Percentiles rank a stretch among this genome's conserved stretches.
These are phyloP conservation scores for Plectosphaerella cucumerina DNA, from an alignment of 2,329 filamentous ascomycete genomes.

Conservation along the genomic window DNA sequence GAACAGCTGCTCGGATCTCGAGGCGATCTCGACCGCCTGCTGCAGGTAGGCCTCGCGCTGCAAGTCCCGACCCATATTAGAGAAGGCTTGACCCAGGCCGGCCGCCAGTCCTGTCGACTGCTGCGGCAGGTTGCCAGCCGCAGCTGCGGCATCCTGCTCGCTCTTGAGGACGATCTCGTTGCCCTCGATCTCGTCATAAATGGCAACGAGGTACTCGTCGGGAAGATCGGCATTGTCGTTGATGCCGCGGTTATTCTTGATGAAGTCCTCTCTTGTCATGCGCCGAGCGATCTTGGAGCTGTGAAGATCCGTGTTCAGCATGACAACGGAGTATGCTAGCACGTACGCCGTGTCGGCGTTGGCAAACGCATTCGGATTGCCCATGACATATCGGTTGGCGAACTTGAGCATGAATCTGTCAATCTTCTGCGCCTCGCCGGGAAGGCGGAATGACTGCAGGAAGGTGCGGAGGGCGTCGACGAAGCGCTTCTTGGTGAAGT, in stretches of 20 bases:
- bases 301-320: slow-evolving; percentile 95
- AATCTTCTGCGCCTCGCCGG: slow-evolving; percentile 96
- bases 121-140: slow-evolving; percentile 61
- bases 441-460: slow-evolving; percentile 88
- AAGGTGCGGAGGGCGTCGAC: slow-evolving; percentile 90
- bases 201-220: slow-evolving; percentile 81
- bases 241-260: slow-evolving; percentile 98
- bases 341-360: slow-evolving; percentile 96
- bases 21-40: slow-evolving; percentile 86
- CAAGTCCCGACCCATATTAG: slow-evolving; percentile 85
- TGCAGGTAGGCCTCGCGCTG: slow-evolving; percentile 92
- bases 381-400: slow-evolving; percentile 89
- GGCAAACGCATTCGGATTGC: slow-evolving; percentile 95
- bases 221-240: slow-evolving; percentile 94
- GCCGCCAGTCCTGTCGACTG: slow-evolving; percentile 69
- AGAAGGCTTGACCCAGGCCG: slow-evolving; percentile 81
- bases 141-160: slow-evolving; percentile 84
- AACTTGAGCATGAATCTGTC: slow-evolving; percentile 99
- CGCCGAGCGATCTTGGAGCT: slow-evolving; percentile 77
- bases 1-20: slow-evolving; percentile 76
- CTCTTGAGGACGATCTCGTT: slow-evolving; percentile 96
- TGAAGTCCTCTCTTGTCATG: slow-evolving; percentile 97
- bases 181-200: slow-evolving; percentile 85
- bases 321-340: slow-evolving; percentile 90
- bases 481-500: slow-evolving; percentile 86